Base-by-base conservation (phyloP, 2,329 filamentous ascomycete genomes). In the Diplodia scrobiculata region DNA sequence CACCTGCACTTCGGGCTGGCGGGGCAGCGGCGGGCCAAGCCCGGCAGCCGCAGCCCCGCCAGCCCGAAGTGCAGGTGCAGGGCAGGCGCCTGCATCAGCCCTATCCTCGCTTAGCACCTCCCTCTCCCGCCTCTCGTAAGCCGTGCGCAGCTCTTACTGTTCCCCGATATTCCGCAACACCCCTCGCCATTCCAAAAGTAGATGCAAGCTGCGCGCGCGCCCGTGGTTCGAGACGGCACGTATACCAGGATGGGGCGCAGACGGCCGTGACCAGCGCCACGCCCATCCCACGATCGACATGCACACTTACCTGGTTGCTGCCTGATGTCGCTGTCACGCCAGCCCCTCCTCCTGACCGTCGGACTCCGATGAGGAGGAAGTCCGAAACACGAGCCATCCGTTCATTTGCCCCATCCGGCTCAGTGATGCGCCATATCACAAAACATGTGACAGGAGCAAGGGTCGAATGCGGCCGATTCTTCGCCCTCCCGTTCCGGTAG, bases 21-120 rank as follows among this genome's bases (percentile, higher is more conserved):
- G 93, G 53, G 53, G 19, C 34, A n/a, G 38, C 54, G 17, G 54
- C 38, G 38, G 54, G 48, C 48, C 48, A 51, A 51, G 21, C 14
- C 21, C 48, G 50, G 11, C 50, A 14, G 25, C 14, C 3, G 21
- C 38, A 41, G 38, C 38, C 38, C 38, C 38, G 38, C 38, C 38
- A 41, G 6, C 11, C 25, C 3, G 25, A 25, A 3, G 25, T 4
- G 25, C 25, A 25, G 25, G 25, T 25, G 25, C 25, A 25, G 25
- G 25, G 25, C 25, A 25, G 25, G 25, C 25, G 3, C 38, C 17
- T 45, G n/a, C 38, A 45, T 21, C 54, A 45, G 32, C 36, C 32
- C 54, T 41, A 58, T 34, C 48, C 13, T 29, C 51, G 51, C 29
- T 53, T 32, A 34, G 51, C 51, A 19, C 17, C 51, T 13, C 51